phyloP scores from a whole-genome alignment of 768 basidiomycete genomes.

The Gymnopilus dilepis region DNA sequence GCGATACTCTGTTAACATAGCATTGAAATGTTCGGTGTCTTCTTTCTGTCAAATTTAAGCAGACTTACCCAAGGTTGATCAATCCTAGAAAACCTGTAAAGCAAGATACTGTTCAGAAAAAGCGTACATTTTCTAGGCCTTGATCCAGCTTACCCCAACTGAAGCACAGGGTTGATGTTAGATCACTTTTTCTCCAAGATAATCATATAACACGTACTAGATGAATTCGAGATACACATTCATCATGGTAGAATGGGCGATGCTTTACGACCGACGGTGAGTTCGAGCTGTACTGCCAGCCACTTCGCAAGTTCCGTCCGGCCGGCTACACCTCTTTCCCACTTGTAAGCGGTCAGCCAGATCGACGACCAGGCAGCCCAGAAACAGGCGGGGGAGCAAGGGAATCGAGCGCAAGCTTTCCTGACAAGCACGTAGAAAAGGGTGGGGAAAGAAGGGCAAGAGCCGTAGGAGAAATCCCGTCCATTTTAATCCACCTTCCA shows the following conservation, averaged over 20 bases:
- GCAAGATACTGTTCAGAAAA: not conserved
- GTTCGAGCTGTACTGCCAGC: not conserved
- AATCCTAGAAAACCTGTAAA: constrained; percentile 19
- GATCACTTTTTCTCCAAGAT: not conserved
- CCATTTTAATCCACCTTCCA: constrained; percentile 3
- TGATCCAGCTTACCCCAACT: constrained; percentile 20
- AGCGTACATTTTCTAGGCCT: not conserved
- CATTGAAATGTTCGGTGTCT: not conserved
- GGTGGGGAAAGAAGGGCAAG: not conserved
- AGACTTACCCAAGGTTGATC: constrained; percentile 25
- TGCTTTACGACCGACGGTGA: too few relatives aligned
- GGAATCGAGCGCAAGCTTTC: not conserved
- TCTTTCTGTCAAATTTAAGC: not conserved
- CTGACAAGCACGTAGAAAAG: not conserved
- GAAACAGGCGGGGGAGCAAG: not conserved
- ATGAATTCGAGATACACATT: constrained; percentile 16
- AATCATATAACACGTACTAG: constrained; percentile 13
- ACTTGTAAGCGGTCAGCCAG: not conserved
- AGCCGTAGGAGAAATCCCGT: not conserved
- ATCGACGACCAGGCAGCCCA: not conserved
- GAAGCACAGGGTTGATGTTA: not conserved
- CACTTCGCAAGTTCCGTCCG: not conserved
- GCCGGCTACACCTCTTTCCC: not conserved
- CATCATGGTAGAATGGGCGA: constrained; percentile 8
- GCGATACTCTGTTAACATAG: constrained; percentile 22